Base-by-base conservation (phyloP, 192 early-diverging fungal species). In the Rhizophagus prolifer region DNA sequence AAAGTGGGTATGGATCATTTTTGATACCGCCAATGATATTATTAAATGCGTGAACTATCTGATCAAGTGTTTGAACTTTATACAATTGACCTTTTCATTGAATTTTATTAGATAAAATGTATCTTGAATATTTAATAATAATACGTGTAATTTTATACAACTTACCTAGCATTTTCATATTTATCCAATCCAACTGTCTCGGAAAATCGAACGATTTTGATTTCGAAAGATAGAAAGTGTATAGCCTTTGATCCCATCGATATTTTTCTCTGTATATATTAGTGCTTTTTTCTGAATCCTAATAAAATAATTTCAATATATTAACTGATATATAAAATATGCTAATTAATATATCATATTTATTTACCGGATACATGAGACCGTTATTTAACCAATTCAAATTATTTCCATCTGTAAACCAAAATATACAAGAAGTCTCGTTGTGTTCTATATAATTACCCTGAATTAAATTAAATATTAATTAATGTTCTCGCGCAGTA, bases 361-460 rank as follows among this genome's bases (percentile, higher is more conserved):
- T 47, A 70, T 46, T 23, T 70, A 70, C 68, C 23, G n/a, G 68
- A 47, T 70, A 70, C 9, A 23, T n/a, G 10, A 70, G 68, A 28
- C n/a, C n/a, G 26, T 28, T 47, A 10, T 46, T 46, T 13, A 70
- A 70, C 28, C n/a, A 70, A 46, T 47, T 13, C 8, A 70, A 25
- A 70, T 70, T 70, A 5, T 70, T 70, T 23, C 68, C 68, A 70
- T 70, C 68, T 14, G 68, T 70, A 47, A 70, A 70, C 68, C 68
- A 70, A 46, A 70, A 70, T 70, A 70, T 70, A 25, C 44, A 23
- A 5, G 68, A 46, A 23, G 68, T 70, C 38, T 70, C 68, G 30
- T 70, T 70, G 26, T 70, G 68, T 26, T 70, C 68, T 14, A 70
- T 41, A 28, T 70, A 70, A 13, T 34, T 41, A 14, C 68, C 68